Evolutionary conservation across 371 early-diverging fungal species (phyloP).

Genomic region (Sanchytrium tribonematis): DNA sequence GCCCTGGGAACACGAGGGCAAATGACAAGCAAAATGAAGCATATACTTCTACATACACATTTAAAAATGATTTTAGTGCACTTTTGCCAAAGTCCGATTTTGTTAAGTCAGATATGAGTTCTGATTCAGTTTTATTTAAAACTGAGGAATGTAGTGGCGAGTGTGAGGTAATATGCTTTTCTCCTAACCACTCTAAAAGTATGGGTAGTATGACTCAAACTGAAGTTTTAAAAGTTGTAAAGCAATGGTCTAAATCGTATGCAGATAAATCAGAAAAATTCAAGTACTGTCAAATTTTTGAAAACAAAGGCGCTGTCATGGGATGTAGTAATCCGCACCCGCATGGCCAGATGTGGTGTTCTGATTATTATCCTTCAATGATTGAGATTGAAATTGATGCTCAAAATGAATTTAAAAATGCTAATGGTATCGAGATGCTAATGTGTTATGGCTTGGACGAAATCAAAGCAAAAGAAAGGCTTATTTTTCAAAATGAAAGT

Average conservation of each 20-base stretch:
- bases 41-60: constrained; percentile 41
- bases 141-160: constrained; percentile 42
- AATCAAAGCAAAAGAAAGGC: constrained; percentile 13
- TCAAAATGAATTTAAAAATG: constrained; percentile 21
- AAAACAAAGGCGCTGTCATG: constrained; percentile 85
- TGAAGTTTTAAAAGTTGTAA: constrained; percentile 34
- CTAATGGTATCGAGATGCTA: constrained; percentile 12
- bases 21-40: constrained; percentile 39
- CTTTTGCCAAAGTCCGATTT: constrained; percentile 2
- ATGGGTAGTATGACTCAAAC: constrained; percentile 44
- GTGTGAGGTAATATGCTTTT: constrained; percentile 65
- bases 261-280: constrained; percentile 4
- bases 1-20: constrained; percentile 52
- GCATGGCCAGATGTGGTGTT: constrained; percentile 48
- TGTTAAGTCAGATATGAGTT: neutral
- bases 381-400: constrained; percentile 32
- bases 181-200: constrained; percentile 56
- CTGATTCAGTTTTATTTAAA: constrained; percentile 18
- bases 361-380: constrained; percentile 47
- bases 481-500: constrained; percentile 41
- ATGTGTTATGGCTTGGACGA: constrained; percentile 2
- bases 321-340: constrained; percentile 87
- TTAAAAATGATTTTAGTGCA: constrained; percentile 69
- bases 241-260: constrained; percentile 27
- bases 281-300: constrained; percentile 62